Percentiles rank a stretch among this genome's conserved stretches.
These are phyloP conservation scores for Arthrobotrys sinensis DNA, from an alignment of 2,329 filamentous ascomycete genomes.

Conservation along the genomic window DNA sequence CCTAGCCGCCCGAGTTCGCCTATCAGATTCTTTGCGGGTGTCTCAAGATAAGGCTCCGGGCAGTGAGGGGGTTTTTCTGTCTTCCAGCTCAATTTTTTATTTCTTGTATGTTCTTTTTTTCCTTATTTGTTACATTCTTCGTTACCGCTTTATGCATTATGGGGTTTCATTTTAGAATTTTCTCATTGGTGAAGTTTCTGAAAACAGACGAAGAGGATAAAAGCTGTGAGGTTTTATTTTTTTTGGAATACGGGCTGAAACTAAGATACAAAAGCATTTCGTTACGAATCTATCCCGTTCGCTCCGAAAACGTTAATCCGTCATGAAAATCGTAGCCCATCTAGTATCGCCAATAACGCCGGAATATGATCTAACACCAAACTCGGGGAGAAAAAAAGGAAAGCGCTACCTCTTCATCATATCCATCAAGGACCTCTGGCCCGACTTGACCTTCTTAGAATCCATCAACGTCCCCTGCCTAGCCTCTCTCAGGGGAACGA, in stretches of 20 bases:
- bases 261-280: conserved; percentile 18
- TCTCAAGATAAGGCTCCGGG: conserved; percentile 34
- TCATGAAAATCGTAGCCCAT: conserved; percentile 18
- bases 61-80: conserved; percentile 16
- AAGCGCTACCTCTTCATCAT: conserved; percentile 46
- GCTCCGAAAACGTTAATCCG: conserved; percentile 16
- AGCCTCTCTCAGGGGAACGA: conserved; percentile 59
- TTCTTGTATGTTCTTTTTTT: conserved; percentile 20
- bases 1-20: conserved; percentile 44
- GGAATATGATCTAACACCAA: background rate
- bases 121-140: conserved; percentile 18
- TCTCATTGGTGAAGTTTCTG: background rate
- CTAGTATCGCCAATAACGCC: conserved; percentile 3
- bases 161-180: conserved; percentile 30
- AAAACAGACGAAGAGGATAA: conserved; percentile 20
- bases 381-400: background rate
- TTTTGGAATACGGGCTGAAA: conserved; percentile 11
- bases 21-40: conserved; percentile 44
- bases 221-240: conserved; percentile 30
- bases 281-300: conserved; percentile 18
- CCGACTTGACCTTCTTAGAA: conserved; percentile 42
- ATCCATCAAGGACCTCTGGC: conserved; percentile 40
- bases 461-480: conserved; percentile 59
- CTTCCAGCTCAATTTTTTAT: conserved; percentile 19
- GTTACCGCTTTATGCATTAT: conserved; percentile 31